phyloP scores from a whole-genome alignment of 2,329 filamentous ascomycete species.

The Ploettnerulaceae sp. region DNA sequence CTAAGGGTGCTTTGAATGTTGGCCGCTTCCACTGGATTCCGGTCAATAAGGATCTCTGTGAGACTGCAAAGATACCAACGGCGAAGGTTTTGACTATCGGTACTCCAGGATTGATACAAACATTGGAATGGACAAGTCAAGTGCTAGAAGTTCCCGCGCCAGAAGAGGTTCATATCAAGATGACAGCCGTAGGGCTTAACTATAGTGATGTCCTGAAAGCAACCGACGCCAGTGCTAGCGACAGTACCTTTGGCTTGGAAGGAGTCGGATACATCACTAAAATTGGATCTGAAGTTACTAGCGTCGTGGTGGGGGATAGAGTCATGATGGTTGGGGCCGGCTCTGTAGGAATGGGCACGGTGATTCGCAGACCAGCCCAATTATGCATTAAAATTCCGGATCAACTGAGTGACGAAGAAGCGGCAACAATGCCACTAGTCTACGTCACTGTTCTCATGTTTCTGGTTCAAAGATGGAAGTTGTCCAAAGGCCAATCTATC shows the following conservation, averaged over 20 bases:
- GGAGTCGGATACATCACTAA: constrained; percentile 13
- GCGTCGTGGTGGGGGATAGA: constrained; percentile 14
- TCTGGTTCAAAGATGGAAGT: constrained; percentile 37
- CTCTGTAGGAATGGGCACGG: constrained; percentile 11
- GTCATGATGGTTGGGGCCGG: constrained; percentile 21
- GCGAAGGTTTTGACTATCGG: too few species aligned
- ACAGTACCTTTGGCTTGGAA: constrained; percentile 11
- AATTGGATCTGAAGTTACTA: constrained; percentile 8
- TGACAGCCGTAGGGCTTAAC: constrained; percentile 38
- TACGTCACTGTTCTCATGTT: constrained; percentile 42
- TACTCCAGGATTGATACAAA: too few species aligned
- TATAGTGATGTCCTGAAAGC: constrained; percentile 40
- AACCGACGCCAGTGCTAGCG: constrained; percentile 26
- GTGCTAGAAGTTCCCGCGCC: too few species aligned
- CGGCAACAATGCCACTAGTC: constrained; percentile 38
- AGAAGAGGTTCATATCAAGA: constrained; percentile 36
- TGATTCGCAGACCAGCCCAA: constrained; percentile 22
- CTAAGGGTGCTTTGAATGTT: too few species aligned
- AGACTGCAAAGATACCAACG: too few species aligned
- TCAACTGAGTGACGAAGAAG: constrained; percentile 36
- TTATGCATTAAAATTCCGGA: constrained; percentile 35
- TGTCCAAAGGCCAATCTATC: constrained; percentile 33
- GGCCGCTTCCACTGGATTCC: too few species aligned
- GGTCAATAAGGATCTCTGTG: too few species aligned
- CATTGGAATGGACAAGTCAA: too few species aligned